Evolutionary conservation across 805 yeast species (phyloP), one percentile per base, ranked within the genome.

Genomic region (Hanseniaspora taiwanica): DNA sequence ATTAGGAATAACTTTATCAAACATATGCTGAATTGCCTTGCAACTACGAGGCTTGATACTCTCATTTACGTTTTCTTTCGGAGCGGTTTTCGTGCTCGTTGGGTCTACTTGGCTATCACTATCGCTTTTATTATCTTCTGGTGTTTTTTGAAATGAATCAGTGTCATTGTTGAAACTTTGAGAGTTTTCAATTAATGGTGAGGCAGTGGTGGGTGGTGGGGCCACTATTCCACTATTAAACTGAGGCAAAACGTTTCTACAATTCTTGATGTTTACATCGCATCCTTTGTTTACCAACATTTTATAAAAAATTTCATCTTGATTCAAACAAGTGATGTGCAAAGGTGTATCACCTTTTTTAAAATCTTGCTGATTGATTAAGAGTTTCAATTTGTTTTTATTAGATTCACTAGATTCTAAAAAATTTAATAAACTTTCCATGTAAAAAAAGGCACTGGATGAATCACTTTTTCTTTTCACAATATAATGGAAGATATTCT

Each of bases 361-460:
- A 18, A 14, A 33, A 8, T 25, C 35, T 21, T 38, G 40, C n/a
- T 38, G 21, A 13, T 31, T n/a, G 3, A 32, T n/a, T 21, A 38
- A 19, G 5, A 14, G 9, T 14, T 34, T 23, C 14, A 33, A 13
- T 8, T 12, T 33, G 6, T 33, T 16, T 19, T 33, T 19, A 6
- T 17, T 12, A 7, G 10, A 19, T 6, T 9, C 6, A 29, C 6
- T 29, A 18, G 33, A 29, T n/a, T 18, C 14, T n/a, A 29, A 29
- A 29, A 17, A 33, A 10, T 33, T 14, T 7, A 33, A 9, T 32
- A 87, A 62, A 10, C 77, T 71, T 52, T 81, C 91, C 48, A 84
- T 63, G 57, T 91, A 89, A 58, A 87, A 87, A 27, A 81, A 64
- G 8, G 95, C 82, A 6, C 94, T 78, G 1, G 87, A 81, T 13